These are phyloP conservation scores for Coniosporium apollinis DNA, from an alignment of 495 filamentous ascomycete species.

Conservation along the genomic window DNA sequence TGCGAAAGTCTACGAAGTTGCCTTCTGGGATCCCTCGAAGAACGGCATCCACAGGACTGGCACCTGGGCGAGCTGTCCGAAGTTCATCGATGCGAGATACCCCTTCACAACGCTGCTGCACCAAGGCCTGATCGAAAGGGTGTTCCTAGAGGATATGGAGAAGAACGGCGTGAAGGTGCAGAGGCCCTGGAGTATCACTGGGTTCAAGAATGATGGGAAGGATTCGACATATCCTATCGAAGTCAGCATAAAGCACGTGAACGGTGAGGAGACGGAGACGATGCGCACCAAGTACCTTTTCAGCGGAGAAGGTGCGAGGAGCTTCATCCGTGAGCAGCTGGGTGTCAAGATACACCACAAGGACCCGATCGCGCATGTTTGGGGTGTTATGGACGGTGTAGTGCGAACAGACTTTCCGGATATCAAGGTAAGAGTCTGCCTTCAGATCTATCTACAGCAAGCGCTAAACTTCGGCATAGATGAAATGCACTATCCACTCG, in stretches of 20 bases:
- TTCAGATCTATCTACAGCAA: not conserved
- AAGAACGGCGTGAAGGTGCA: conserved; percentile 42
- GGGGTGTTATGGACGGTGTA: conserved; percentile 31
- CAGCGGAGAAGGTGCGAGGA: conserved; percentile 47
- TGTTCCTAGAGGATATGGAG: conserved; percentile 45
- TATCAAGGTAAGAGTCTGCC: conserved; percentile 25
- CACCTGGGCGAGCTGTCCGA: conserved; percentile 46
- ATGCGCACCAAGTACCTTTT: conserved; percentile 48
- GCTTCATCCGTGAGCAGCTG: conserved; percentile 42
- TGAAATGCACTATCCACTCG: conserved; percentile 66
- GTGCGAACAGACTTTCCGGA: conserved; percentile 29
- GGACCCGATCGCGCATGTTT: conserved; percentile 42
- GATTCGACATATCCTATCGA: conserved; percentile 41
- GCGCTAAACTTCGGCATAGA: conserved; percentile 30
- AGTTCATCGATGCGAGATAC: conserved; percentile 48
- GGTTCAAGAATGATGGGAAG: conserved; percentile 40
- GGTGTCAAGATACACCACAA: conserved; percentile 43
- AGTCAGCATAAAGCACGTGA: conserved; percentile 58
- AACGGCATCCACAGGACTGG: conserved; percentile 42
- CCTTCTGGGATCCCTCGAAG: conserved; percentile 44
- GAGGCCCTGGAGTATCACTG: conserved; percentile 44
- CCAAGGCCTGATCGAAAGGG: conserved; percentile 47
- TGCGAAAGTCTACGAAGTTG: conserved; percentile 49
- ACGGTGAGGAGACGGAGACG: conserved; percentile 51
- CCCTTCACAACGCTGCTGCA: conserved; percentile 49